These are phyloP conservation scores for Agastache rugosa DNA, from an alignment of 257 asterid species.

Conservation along the genomic window DNA sequence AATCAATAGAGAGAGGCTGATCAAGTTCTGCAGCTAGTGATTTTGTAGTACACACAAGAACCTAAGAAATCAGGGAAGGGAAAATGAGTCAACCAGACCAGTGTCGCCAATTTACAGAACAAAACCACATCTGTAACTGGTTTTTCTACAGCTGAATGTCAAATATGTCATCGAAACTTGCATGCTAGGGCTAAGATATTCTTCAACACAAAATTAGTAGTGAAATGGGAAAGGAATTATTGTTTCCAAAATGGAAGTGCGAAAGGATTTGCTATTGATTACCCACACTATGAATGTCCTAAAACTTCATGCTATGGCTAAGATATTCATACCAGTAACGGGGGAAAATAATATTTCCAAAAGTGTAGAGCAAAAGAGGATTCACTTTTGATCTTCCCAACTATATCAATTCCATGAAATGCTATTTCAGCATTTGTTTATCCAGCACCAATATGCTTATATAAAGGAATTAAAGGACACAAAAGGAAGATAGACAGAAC, in stretches of 20 bases:
- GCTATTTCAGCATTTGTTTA: constrained; percentile 13
- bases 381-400: neutral
- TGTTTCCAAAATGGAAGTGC: neutral
- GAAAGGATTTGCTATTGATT: neutral
- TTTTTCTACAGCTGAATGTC: neutral
- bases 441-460: constrained; percentile 27
- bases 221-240: neutral
- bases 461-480: constrained; percentile 9
- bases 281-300: neutral
- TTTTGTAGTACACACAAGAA: neutral
- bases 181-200: constrained; percentile 4
- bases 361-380: neutral
- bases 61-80: neutral
- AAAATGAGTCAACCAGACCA: neutral
- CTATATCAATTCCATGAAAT: neutral
- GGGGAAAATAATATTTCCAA: neutral
- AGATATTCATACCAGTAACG: neutral
- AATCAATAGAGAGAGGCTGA: neutral
- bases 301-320: neutral
- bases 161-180: neutral
- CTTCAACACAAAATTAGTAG: neutral
- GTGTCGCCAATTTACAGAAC: neutral
- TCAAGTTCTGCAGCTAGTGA: neutral
- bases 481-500: constrained; percentile 17
- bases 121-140: neutral